These are phyloP conservation scores for Hyparrhenia diplandra DNA, from an alignment of 176 grass and related monocot species.

Conservation along the genomic window DNA sequence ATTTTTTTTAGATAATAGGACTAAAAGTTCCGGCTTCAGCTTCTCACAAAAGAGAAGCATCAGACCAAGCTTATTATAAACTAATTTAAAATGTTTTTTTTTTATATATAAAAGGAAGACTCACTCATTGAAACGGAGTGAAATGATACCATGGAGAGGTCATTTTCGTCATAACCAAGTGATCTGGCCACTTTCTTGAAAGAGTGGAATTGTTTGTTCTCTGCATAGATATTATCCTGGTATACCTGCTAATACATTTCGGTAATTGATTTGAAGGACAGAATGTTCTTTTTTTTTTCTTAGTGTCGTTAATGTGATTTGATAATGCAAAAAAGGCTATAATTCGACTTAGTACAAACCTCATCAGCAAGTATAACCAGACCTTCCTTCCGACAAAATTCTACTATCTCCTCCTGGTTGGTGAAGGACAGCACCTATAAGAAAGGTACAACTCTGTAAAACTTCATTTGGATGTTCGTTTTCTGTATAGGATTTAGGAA, in stretches of 20 bases:
- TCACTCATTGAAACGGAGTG: constrained; percentile 71
- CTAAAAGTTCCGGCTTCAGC: no score
- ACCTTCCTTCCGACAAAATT: constrained; percentile 75
- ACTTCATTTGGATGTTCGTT: neutral
- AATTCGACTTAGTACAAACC: constrained; percentile 6
- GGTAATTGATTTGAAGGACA: neutral
- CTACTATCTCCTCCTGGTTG: constrained; percentile 66
- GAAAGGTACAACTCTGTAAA: neutral
- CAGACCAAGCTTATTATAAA: no score
- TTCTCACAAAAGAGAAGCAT: no score
- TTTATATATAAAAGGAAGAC: neutral
- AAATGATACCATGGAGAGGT: constrained; percentile 55
- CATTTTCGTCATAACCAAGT: constrained; percentile 40
- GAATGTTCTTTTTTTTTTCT: neutral
- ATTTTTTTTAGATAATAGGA: no score
- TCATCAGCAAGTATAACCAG: constrained; percentile 78
- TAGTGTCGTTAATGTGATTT: neutral
- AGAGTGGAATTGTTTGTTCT: constrained; percentile 59
- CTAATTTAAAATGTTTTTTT: no score
- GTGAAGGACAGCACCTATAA: constrained; percentile 46
- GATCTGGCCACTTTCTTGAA: constrained; percentile 76
- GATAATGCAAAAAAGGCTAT: neutral
- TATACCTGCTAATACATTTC: constrained; percentile 44
- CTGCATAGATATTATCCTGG: constrained; percentile 63
- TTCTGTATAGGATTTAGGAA: neutral